Percentiles rank a stretch among this genome's conserved stretches.
phyloP scores from a whole-genome alignment of 352 stramenopile species.

The Elongisporangium senticosum region DNA sequence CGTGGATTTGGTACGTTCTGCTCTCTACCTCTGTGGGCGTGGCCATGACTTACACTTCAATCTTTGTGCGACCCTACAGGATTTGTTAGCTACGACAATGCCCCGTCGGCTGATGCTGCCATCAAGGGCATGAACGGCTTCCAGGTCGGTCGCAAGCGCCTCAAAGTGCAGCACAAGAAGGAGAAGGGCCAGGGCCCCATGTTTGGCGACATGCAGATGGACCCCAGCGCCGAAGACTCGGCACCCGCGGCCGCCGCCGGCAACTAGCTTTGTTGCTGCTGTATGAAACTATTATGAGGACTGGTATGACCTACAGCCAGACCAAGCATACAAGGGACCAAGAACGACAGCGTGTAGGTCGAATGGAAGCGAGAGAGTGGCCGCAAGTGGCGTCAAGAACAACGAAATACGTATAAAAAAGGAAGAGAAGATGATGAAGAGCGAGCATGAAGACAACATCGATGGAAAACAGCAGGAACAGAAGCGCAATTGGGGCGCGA shows the following conservation, averaged over 20 bases:
- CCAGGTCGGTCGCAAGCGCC: conserved; percentile 93
- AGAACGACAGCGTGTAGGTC: conserved; percentile 12
- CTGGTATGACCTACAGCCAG: background rate
- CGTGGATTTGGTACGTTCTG: conserved; percentile 86
- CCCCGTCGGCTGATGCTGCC: conserved; percentile 85
- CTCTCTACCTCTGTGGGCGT: background rate
- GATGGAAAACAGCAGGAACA: background rate
- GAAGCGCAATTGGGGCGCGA: background rate
- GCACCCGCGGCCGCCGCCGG: conserved; percentile 19
- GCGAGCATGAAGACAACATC: conserved; percentile 5
- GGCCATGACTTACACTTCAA: background rate
- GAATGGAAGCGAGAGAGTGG: conserved; percentile 4
- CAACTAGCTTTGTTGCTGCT: conserved; percentile 22
- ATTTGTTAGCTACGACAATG: conserved; percentile 96
- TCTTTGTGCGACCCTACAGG: conserved; percentile 32
- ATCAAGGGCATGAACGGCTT: conserved; percentile 96
- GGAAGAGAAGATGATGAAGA: conserved; percentile 11
- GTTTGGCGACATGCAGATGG: conserved; percentile 69
- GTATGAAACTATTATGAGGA: conserved; percentile 23
- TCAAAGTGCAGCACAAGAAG: conserved; percentile 96
- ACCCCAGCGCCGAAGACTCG: conserved; percentile 42
- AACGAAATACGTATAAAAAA: conserved; percentile 1
- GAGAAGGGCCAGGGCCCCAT: conserved; percentile 71
- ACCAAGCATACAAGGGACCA: conserved; percentile 12
- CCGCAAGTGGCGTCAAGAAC: conserved; percentile 2